Conservation (phyloP, 257 asterid genomes). For the Catharanthus roseus region DNA sequence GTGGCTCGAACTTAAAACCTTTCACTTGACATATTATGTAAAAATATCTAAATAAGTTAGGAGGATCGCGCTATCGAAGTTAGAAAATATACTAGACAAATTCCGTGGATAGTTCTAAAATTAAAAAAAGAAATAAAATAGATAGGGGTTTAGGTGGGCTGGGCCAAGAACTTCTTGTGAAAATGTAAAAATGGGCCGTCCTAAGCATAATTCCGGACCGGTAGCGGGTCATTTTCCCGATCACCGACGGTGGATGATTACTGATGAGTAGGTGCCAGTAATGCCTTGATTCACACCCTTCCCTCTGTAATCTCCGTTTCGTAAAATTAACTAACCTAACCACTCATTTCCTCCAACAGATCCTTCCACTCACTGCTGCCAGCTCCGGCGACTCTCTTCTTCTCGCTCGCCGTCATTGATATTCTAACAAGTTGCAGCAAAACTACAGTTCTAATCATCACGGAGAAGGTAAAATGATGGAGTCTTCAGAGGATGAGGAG, state of each 20-base stretch:
- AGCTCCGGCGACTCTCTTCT: background rate
- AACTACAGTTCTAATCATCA: too few species aligned
- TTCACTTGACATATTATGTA: too few species aligned
- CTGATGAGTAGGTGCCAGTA: background rate
- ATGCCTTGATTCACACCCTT: constrained; percentile 5
- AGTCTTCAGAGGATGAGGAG: constrained; percentile 77
- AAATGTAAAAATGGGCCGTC: background rate
- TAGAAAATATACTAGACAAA: too few species aligned
- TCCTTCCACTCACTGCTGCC: background rate
- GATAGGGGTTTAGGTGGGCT: too few species aligned
- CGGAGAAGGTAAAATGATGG: constrained; percentile 11
- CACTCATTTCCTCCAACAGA: background rate
- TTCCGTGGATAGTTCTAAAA: too few species aligned
- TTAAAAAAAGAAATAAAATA: too few species aligned
- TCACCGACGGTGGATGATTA: constrained; percentile 15
- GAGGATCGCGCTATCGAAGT: too few species aligned
- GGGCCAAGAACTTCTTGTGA: background rate
- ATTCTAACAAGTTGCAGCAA: too few species aligned
- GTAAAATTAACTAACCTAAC: background rate
- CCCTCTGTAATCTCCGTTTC: background rate
- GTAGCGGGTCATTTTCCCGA: constrained; percentile 16
- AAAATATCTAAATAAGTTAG: too few species aligned
- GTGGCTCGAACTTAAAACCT: too few species aligned
- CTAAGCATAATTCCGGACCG: background rate
- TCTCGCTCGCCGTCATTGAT: background rate